A percentile compares a stretch with the other conserved stretches of the same genome.
Conservation (phyloP, 1,284 basidiomycete genomes). For the Sphaerobolus stellatus region DNA sequence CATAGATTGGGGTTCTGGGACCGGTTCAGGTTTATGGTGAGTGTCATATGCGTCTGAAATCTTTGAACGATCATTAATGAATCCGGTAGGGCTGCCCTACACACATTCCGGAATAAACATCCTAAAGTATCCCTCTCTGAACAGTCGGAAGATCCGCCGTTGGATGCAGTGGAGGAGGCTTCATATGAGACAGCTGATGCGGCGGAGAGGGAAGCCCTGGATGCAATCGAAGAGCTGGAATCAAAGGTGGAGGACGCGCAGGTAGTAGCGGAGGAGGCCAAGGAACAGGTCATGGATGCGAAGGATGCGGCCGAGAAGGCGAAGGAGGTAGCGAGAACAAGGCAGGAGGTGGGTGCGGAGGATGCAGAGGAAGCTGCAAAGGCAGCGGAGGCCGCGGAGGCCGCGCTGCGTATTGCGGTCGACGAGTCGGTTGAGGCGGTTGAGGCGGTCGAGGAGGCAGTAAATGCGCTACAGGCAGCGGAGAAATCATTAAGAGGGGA, state of each 20-base stretch:
- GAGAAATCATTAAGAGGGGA: slow-evolving; percentile 15
- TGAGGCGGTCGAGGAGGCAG: slow-evolving; percentile 17
- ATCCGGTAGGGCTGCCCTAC: slow-evolving; percentile 62
- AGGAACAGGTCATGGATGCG: background rate
- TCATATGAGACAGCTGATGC: background rate
- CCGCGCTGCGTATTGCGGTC: no score
- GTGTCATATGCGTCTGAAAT: slow-evolving; percentile 17
- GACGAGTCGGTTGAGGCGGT: background rate
- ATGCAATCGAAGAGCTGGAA: background rate
- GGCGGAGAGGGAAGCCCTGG: background rate
- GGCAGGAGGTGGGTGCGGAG: no score
- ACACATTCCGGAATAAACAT: slow-evolving; percentile 62
- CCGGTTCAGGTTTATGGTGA: slow-evolving; percentile 75
- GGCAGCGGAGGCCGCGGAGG: no score
- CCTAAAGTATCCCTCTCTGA: background rate
- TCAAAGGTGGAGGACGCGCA: background rate
- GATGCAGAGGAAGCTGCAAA: background rate
- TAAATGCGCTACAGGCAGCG: slow-evolving; percentile 4
- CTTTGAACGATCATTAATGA: slow-evolving; percentile 9
- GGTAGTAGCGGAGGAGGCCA: background rate
- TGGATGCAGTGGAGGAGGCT: slow-evolving; percentile 5
- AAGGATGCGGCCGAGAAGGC: background rate
- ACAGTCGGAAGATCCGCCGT: background rate
- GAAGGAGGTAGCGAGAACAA: no score
- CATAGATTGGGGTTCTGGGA: slow-evolving; percentile 74